These are phyloP conservation scores for Aspergillus leporis DNA, from an alignment of 495 filamentous ascomycete species.

Conservation along the genomic window DNA sequence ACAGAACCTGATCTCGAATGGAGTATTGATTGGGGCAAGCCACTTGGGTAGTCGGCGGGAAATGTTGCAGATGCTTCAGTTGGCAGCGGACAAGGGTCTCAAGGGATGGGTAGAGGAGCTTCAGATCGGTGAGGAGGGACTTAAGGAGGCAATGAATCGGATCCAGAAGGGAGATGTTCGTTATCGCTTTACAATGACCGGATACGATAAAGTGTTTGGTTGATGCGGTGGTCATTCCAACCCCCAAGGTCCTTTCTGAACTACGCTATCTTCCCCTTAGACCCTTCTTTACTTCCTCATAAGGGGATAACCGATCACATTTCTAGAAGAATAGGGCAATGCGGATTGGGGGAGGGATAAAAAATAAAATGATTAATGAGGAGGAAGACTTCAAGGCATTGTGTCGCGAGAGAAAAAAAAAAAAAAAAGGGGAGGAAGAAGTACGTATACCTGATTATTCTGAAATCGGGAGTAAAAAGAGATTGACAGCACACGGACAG, in stretches of 20 bases:
- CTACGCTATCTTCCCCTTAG: too few relatives aligned
- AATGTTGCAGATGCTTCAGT: slow-evolving; percentile 78
- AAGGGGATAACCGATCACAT: too few relatives aligned
- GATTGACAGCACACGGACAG: slow-evolving; percentile 2
- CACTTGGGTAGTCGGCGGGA: slow-evolving; percentile 81
- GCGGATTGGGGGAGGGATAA: neutral
- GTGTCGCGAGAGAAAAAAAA: neutral
- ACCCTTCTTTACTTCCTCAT: too few relatives aligned
- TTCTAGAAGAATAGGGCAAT: neutral
- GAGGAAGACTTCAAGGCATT: too few relatives aligned
- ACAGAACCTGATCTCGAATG: slow-evolving; percentile 74
- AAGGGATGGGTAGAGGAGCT: slow-evolving; percentile 81
- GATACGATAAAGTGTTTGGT: slow-evolving; percentile 64
- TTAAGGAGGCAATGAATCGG: slow-evolving; percentile 64
- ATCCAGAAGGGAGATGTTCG: slow-evolving; percentile 71
- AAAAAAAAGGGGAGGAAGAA: too few relatives aligned
- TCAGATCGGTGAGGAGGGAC: slow-evolving; percentile 66
- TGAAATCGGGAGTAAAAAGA: neutral
- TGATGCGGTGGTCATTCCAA: slow-evolving; percentile 23
- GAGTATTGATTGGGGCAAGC: slow-evolving; percentile 76
- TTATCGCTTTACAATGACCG: slow-evolving; percentile 66
- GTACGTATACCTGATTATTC: too few relatives aligned
- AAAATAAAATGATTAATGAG: too few relatives aligned
- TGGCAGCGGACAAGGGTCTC: slow-evolving; percentile 79
- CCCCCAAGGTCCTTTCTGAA: too few relatives aligned